These are phyloP conservation scores for Starmerella vaccinii DNA, from an alignment of 805 yeast genomes.

Conservation along the genomic window DNA sequence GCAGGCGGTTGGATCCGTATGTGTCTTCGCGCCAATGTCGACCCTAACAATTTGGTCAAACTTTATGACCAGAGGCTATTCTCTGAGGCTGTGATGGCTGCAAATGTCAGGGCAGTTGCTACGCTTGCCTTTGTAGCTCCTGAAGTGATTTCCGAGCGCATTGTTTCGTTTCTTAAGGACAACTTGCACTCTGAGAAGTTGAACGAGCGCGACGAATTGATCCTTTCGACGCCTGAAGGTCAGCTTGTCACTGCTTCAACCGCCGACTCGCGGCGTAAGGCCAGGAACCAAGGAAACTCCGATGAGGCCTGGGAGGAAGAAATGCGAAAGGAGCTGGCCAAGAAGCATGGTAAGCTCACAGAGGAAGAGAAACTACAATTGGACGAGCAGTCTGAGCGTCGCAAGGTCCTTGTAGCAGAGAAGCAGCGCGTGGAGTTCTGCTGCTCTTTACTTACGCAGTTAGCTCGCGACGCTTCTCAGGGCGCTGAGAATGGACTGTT, in stretches of 20 bases:
- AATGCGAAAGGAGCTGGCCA: conserved; percentile 62
- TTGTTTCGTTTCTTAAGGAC: conserved; percentile 36
- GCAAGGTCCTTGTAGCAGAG: conserved; percentile 37
- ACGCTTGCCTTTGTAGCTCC: conserved; percentile 50
- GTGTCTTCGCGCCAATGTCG: conserved; percentile 47
- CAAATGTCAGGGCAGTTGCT: conserved; percentile 30
- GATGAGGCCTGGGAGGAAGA: conserved; percentile 76
- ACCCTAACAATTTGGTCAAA: conserved; percentile 51
- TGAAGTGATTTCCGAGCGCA: conserved; percentile 41
- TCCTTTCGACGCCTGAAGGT: conserved; percentile 65
- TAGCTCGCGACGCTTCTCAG: conserved; percentile 36
- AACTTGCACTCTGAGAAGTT: conserved; percentile 38
- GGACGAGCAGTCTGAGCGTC: conserved; percentile 47
- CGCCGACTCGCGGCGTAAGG: conserved; percentile 1
- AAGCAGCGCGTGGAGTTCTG: conserved; percentile 40
- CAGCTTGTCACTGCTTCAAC: conserved; percentile 39
- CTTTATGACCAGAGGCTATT: conserved; percentile 26
- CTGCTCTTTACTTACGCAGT: conserved; percentile 42
- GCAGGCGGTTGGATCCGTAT: conserved; percentile 70
- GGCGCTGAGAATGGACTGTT: conserved; percentile 57
- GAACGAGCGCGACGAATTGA: conserved; percentile 43
- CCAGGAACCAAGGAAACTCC: conserved; percentile 31
- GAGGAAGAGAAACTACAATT: conserved; percentile 70
- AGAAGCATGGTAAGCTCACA: conserved; percentile 46
- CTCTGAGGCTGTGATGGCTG: conserved; percentile 24